Conservation (phyloP, 768 basidiomycete species). For the Dentipellis sp. region DNA sequence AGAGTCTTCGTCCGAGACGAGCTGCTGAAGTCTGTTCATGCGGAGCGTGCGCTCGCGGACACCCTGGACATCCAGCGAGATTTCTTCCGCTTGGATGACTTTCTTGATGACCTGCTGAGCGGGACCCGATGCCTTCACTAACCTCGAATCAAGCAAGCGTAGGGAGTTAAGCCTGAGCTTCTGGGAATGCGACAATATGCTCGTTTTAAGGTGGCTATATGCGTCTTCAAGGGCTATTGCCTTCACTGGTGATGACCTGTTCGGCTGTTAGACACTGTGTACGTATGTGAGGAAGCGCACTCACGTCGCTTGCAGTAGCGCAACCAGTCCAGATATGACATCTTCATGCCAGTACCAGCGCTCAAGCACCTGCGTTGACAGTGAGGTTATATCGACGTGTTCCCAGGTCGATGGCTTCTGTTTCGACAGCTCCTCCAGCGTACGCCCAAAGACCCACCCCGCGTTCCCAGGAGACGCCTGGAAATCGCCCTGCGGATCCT, state of each 20-base stretch:
- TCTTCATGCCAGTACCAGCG: slow-evolving; percentile 53
- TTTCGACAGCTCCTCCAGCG: slow-evolving; percentile 42
- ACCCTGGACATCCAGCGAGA: slow-evolving; percentile 67
- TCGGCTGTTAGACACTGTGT: background rate
- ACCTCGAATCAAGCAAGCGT: slow-evolving; percentile 47
- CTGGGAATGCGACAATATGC: slow-evolving; percentile 68
- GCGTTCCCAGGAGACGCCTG: slow-evolving; percentile 29
- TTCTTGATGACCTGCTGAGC: slow-evolving; percentile 47
- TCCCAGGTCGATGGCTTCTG: slow-evolving; percentile 37
- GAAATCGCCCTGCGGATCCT: slow-evolving; percentile 20
- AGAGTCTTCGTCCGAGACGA: slow-evolving; percentile 45
- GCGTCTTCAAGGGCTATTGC: slow-evolving; percentile 32
- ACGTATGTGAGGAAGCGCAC: slow-evolving; percentile 6
- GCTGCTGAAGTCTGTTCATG: slow-evolving; percentile 61
- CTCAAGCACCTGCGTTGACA: slow-evolving; percentile 35
- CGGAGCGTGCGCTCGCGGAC: slow-evolving; percentile 78
- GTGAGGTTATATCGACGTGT: slow-evolving; percentile 33
- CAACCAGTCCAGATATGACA: slow-evolving; percentile 46
- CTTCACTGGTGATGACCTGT: slow-evolving; percentile 9
- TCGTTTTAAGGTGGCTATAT: slow-evolving; percentile 41
- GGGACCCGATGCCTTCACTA: slow-evolving; percentile 34
- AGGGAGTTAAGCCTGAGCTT: slow-evolving; percentile 55
- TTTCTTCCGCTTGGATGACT: slow-evolving; percentile 75
- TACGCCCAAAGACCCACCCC: slow-evolving; percentile 53
- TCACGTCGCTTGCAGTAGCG: slow-evolving; percentile 39